Conservation (phyloP, 2,329 filamentous ascomycete genomes). For the Cladophialophora bantiana region DNA sequence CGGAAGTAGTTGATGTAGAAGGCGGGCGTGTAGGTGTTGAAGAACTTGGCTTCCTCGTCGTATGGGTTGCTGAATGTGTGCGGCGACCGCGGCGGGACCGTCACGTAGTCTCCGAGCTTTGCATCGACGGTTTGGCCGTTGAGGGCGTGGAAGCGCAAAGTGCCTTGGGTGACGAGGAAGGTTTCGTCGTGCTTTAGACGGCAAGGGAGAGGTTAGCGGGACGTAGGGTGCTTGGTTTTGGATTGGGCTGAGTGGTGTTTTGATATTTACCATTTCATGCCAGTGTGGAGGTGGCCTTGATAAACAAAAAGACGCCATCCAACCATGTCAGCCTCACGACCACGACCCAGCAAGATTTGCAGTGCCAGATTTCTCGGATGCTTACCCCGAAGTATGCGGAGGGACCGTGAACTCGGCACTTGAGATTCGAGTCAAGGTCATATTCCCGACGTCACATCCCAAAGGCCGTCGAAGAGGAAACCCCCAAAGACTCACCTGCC, state of each 20-base stretch:
- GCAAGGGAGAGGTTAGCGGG: background rate
- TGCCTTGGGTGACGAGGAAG: constrained; percentile 58
- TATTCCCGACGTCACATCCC: background rate
- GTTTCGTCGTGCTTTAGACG: constrained; percentile 63
- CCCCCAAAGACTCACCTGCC: background rate
- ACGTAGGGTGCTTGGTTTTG: background rate
- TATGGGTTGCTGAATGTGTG: constrained; percentile 65
- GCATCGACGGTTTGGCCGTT: constrained; percentile 38
- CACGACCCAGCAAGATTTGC: no score
- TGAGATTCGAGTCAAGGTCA: constrained; percentile 9
- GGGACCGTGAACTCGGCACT: constrained; percentile 39
- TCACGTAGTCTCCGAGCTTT: constrained; percentile 56
- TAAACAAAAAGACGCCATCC: no score
- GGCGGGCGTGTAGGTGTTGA: constrained; percentile 65
- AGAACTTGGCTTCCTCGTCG: constrained; percentile 61
- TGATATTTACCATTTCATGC: constrained; percentile 37
- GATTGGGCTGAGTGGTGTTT: background rate
- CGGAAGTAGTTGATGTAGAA: constrained; percentile 67
- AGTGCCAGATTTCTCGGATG: background rate
- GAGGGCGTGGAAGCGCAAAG: constrained; percentile 39
- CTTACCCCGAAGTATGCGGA: constrained; percentile 38
- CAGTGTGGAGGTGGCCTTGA: constrained; percentile 37
- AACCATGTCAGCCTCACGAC: background rate
- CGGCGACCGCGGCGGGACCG: constrained; percentile 61
- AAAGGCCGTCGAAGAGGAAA: background rate